These are phyloP conservation scores for Vachellia pachyceras DNA, from an alignment of 306 rosid species.

Conservation along the genomic window DNA sequence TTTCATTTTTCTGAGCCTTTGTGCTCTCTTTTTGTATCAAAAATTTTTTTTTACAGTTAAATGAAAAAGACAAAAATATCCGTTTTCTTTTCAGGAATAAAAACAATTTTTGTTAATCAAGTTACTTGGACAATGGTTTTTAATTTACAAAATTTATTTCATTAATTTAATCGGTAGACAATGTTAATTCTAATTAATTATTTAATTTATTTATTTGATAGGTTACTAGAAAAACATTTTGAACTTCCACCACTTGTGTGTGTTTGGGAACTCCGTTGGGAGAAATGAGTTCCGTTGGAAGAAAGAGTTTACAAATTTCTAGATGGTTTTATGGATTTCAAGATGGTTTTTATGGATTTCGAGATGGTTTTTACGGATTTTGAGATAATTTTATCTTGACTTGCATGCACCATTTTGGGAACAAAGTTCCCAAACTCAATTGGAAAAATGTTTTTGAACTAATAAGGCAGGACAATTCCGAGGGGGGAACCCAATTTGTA, in stretches of 20 bases:
- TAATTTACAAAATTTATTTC: not conserved
- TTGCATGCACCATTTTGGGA: no score
- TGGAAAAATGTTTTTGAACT: not conserved
- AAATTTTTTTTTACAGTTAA: not conserved
- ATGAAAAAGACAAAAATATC: not conserved
- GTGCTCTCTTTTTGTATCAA: no score
- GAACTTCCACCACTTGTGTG: not conserved
- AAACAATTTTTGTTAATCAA: not conserved
- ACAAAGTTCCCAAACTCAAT: no score
- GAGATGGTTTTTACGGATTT: no score
- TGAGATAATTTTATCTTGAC: no score
- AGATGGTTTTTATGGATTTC: no score
- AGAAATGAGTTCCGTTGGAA: no score
- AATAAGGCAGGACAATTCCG: not conserved
- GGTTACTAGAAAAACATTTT: not conserved
- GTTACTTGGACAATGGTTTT: not conserved
- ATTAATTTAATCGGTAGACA: not conserved
- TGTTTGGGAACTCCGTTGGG: no score
- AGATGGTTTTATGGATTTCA: no score
- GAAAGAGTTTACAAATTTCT: no score
- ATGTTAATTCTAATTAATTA: not conserved
- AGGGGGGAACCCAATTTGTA: not conserved
- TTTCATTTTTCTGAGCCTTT: no score
- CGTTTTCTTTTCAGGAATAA: not conserved
- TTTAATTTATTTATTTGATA: not conserved